These are phyloP conservation scores for Anisodus tanguticus DNA, from an alignment of 257 asterid genomes.

Conservation along the genomic window DNA sequence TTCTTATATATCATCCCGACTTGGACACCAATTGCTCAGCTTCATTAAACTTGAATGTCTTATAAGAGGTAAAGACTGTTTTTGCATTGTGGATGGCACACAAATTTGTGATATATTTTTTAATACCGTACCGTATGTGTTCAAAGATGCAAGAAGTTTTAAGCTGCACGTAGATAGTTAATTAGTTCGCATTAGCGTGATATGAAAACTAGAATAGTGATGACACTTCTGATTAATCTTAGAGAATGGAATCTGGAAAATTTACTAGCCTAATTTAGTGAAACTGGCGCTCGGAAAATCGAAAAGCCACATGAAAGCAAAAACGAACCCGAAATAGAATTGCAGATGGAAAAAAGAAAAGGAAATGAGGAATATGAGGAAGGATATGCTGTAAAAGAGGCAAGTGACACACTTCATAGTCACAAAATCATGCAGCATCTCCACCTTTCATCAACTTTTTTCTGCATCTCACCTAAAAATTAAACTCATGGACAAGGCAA, in stretches of 20 bases:
- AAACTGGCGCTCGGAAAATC: neutral
- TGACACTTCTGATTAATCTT: neutral
- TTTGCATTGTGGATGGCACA: neutral
- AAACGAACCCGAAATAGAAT: neutral
- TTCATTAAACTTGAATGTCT: neutral
- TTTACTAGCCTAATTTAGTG: neutral
- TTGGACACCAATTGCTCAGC: neutral
- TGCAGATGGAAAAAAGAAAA: too few relatives aligned
- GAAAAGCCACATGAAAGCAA: neutral
- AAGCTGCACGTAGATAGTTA: neutral
- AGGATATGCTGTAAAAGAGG: conserved; percentile 39
- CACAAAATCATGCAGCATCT: neutral
- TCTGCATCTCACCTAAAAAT: neutral
- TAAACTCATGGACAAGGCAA: conserved; percentile 31
- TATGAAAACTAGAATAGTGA: neutral
- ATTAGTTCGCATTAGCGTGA: neutral
- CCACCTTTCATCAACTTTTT: conserved; percentile 3
- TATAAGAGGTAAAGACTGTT: neutral
- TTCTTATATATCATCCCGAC: too few relatives aligned
- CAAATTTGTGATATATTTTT: neutral
- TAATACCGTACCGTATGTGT: neutral
- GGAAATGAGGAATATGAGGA: conserved; percentile 28
- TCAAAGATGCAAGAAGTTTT: neutral
- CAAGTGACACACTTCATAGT: neutral
- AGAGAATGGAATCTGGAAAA: neutral